phyloP scores from a whole-genome alignment of 805 yeast genomes.

The Candida jianshihensis region DNA sequence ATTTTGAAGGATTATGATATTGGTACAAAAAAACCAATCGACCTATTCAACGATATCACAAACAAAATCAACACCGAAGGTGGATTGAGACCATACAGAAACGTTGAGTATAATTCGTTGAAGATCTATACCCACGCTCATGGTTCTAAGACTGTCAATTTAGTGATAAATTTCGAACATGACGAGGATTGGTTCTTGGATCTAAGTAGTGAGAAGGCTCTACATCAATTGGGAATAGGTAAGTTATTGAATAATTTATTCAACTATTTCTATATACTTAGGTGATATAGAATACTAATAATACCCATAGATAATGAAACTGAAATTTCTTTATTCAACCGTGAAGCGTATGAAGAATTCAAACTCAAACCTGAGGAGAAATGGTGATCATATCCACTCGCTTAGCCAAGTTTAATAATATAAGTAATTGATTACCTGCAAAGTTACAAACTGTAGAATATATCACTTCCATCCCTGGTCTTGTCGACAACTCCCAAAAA shows the following conservation, averaged over 20 bases:
- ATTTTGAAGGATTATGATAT: constrained; percentile 67
- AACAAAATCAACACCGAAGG: constrained; percentile 49
- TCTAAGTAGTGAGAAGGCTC: constrained; percentile 26
- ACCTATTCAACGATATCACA: constrained; percentile 48
- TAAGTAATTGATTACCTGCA: not conserved
- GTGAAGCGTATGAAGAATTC: constrained; percentile 55
- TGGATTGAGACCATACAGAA: constrained; percentile 75
- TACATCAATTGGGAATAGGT: constrained; percentile 33
- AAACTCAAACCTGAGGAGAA: constrained; percentile 84
- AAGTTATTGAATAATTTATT: constrained; percentile 4
- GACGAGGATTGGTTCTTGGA: constrained; percentile 67
- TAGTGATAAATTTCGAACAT: constrained; percentile 84
- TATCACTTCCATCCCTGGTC: not conserved
- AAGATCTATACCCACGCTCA: constrained; percentile 94
- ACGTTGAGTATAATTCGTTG: constrained; percentile 62
- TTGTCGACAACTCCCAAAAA: too few species aligned
- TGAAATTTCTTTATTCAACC: constrained; percentile 78
- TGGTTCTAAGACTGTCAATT: constrained; percentile 86
- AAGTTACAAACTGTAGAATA: not conserved
- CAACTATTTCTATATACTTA: not conserved
- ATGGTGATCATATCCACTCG: too few species aligned
- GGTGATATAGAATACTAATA: too few species aligned
- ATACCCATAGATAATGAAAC: constrained; percentile 66
- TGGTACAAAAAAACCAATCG: constrained; percentile 55
- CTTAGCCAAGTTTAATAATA: too few species aligned